A percentile compares a stretch with the other conserved stretches of the same genome.
Conservation (phyloP, 2,329 filamentous ascomycete species). For the Colletotrichum brevisporum region DNA sequence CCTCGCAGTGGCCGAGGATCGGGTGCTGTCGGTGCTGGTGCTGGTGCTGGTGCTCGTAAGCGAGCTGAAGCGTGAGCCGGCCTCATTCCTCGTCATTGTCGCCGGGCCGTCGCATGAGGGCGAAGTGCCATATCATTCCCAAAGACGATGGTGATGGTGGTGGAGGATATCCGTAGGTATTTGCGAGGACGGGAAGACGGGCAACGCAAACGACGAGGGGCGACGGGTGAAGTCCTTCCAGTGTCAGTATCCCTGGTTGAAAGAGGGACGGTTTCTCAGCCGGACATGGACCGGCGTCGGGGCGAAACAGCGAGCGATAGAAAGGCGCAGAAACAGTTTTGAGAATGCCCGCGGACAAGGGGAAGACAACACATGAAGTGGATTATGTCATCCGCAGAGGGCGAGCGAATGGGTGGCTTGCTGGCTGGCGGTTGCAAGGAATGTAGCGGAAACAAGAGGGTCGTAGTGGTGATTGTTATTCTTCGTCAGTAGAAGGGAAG, state of each 20-base stretch:
- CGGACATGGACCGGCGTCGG: slow-evolving; percentile 22
- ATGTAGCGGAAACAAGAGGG: slow-evolving; percentile 10
- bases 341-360: slow-evolving; percentile 12
- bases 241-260: slow-evolving; percentile 1
- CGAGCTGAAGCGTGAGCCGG: slow-evolving; percentile 75
- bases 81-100: slow-evolving; percentile 79
- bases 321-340: slow-evolving; percentile 3
- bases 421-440: slow-evolving; percentile 1
- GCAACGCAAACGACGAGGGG: neutral
- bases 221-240: neutral
- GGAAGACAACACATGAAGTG: slow-evolving; percentile 11
- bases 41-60: slow-evolving; percentile 75
- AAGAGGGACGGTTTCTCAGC: neutral
- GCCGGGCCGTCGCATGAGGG: slow-evolving; percentile 50
- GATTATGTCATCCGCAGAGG: slow-evolving; percentile 29
- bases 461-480: neutral
- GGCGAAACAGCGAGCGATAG: neutral
- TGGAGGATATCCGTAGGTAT: neutral
- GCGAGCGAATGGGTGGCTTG: slow-evolving; percentile 8
- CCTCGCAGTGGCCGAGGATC: slow-evolving; percentile 76
- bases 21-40: slow-evolving; percentile 76
- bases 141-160: neutral
- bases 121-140: slow-evolving; percentile 41
- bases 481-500: slow-evolving; percentile 5
- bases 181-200: neutral